Base-by-base conservation (phyloP, 768 basidiomycete genomes). In the Rhizopogon vesiculosus region DNA sequence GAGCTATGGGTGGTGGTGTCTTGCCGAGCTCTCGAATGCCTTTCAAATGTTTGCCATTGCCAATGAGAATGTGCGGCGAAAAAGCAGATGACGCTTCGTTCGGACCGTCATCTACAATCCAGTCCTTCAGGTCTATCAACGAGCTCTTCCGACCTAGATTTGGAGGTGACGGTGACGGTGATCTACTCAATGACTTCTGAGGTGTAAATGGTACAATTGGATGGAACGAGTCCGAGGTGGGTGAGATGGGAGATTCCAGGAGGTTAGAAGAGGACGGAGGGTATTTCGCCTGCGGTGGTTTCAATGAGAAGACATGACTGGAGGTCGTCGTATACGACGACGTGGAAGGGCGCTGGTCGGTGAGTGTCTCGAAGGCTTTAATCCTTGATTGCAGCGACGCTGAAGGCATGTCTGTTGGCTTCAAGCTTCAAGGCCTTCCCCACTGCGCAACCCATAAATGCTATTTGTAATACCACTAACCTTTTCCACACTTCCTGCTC, bases 51-150 rank as follows among this genome's bases (percentile, higher is more conserved):
- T 10, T 50, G 46, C 50, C 16, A 35, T 46, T 29, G 40, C 60
- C 58, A n/a, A 31, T n/a, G 5, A 44, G 42, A 48, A 54, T 52
- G 3, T 59, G 16, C 46, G 50, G 68, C 50, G 28, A 56, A 44
- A 53, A 35, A 8, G 51, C 19, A n/a, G 62, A 58, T 31, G 55
- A 58, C 3, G 42, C 52, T n/a, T 61, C 61, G 5, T 71, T 66
- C 22, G 79, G 76, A 9, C 80, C 82, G 59, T 85, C 83, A 46
- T 85, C 86, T 53, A 87, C 73, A 52, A 87, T 78, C 86, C 87
- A 89, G 67, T 89, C 87, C 55, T 79, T 80, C 56, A 89, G 74
- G 69, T 89, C 87, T 60, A 88, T 80, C 51, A 87, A 73, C 38
- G 87, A 87, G 0, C 82, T 74, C 64, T 80, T 84, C 35, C 77